Conservation (phyloP, 805 yeast genomes). For the Saccharomycodes ludwigii region DNA sequence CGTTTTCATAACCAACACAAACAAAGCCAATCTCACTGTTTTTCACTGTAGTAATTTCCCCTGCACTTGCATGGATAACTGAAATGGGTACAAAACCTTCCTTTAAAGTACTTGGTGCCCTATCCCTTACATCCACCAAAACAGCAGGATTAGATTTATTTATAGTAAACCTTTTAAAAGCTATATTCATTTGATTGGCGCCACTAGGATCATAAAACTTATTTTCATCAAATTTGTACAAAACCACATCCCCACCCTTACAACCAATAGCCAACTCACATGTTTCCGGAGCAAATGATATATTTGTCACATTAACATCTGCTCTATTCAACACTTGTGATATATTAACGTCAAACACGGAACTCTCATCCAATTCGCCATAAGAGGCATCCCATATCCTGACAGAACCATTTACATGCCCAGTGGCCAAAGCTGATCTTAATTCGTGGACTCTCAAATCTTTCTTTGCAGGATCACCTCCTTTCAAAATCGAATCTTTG, state of each 20-base stretch:
- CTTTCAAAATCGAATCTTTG: slow-evolving; percentile 43
- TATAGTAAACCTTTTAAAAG: slow-evolving; percentile 17
- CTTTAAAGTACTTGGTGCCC: slow-evolving; percentile 36
- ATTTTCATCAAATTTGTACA: slow-evolving; percentile 60
- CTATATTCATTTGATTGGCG: slow-evolving; percentile 10
- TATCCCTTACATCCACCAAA: slow-evolving; percentile 37
- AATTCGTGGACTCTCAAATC: slow-evolving; percentile 35
- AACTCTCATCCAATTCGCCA: slow-evolving; percentile 51
- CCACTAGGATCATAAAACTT: slow-evolving; percentile 27
- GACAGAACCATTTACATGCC: slow-evolving; percentile 76
- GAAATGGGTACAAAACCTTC: slow-evolving; percentile 54
- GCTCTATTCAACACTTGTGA: slow-evolving; percentile 34
- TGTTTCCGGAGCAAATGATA: slow-evolving; percentile 70
- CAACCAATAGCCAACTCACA: slow-evolving; percentile 55
- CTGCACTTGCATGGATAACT: slow-evolving; percentile 32
- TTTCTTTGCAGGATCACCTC: slow-evolving; percentile 59
- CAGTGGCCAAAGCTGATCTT: slow-evolving; percentile 60
- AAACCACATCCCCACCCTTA: slow-evolving; percentile 57
- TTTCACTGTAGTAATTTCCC: slow-evolving; percentile 45
- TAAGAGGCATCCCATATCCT: slow-evolving; percentile 77
- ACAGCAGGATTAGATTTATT: slow-evolving; percentile 9
- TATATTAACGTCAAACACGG: slow-evolving; percentile 48
- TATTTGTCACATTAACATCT: slow-evolving; percentile 35
- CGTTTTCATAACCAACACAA: slow-evolving; percentile 65
- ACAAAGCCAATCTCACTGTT: slow-evolving; percentile 76